Evolutionary conservation across 495 filamentous ascomycete genomes (phyloP).

Genomic region (Penicillium fimorum): DNA sequence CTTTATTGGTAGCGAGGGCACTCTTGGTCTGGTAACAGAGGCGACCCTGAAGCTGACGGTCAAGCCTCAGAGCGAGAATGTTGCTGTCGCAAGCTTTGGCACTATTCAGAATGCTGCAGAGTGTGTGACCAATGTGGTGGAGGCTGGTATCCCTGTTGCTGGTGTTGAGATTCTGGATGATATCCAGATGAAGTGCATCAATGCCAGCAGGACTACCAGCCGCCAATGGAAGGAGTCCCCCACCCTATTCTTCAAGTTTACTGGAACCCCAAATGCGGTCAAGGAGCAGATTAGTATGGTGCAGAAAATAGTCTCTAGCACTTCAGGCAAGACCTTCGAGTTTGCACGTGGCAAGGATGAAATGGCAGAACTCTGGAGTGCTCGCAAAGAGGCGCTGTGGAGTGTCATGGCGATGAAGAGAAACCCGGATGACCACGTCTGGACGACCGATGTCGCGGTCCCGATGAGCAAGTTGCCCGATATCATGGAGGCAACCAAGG

Average conservation of each 20-base stretch:
- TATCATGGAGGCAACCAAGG: conserved; percentile 63
- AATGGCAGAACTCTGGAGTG: conserved; percentile 59
- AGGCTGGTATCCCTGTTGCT: conserved; percentile 60
- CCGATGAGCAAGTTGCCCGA: conserved; percentile 60
- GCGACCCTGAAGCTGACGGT: conserved; percentile 62
- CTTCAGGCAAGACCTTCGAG: conserved; percentile 55
- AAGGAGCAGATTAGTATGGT: conserved; percentile 62
- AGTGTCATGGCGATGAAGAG: conserved; percentile 58
- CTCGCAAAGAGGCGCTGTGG: conserved; percentile 60
- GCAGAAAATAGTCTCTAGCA: conserved; percentile 50
- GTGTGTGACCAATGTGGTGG: conserved; percentile 59
- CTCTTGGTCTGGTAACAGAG: conserved; percentile 64
- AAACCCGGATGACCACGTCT: conserved; percentile 56
- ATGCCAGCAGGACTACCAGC: conserved; percentile 53
- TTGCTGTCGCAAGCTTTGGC: conserved; percentile 61
- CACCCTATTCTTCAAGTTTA: conserved; percentile 66
- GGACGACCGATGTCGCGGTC: conserved; percentile 67
- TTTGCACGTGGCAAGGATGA: conserved; percentile 57
- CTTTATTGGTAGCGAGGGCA: conserved; percentile 65
- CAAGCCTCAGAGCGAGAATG: conserved; percentile 59
- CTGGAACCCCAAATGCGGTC: conserved; percentile 55
- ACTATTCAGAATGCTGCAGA: conserved; percentile 57
- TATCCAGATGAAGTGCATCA: conserved; percentile 66
- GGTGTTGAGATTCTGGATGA: conserved; percentile 66
- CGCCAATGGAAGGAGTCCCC: conserved; percentile 60